Evolutionary conservation across 2,329 filamentous ascomycete genomes (phyloP).

Genomic region (Eutypa lata): DNA sequence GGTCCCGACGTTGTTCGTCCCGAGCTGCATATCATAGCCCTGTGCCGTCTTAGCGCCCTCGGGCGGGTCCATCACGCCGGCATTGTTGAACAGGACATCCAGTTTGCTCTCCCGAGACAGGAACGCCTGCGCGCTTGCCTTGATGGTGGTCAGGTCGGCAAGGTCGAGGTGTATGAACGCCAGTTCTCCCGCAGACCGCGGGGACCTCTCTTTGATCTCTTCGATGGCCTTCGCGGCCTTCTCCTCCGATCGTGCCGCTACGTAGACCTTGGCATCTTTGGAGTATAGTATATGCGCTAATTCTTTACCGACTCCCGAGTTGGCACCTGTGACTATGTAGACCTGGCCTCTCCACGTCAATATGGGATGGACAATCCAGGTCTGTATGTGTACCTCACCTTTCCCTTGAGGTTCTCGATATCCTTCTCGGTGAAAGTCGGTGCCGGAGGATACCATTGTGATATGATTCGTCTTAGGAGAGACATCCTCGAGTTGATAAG

Average conservation of each 20-base stretch:
- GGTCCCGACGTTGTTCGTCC: conserved; percentile 3
- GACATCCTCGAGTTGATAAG: background rate
- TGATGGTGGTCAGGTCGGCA: conserved; percentile 4
- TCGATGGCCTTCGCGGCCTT: background rate
- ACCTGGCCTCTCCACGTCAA: background rate
- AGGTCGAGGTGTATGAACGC: conserved; percentile 1
- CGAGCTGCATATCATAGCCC: conserved; percentile 4
- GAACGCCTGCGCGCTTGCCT: conserved; percentile 1
- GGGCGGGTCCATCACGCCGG: conserved; percentile 1
- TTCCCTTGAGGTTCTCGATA: background rate
- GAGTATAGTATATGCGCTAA: background rate
- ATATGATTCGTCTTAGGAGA: background rate
- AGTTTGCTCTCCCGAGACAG: conserved; percentile 2
- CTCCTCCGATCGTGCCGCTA: background rate
- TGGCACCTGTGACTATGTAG: background rate
- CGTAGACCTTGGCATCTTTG: background rate
- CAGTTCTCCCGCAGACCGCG: background rate
- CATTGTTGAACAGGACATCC: conserved; percentile 7
- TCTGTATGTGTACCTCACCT: background rate
- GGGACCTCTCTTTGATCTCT: background rate
- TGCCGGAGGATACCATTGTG: background rate
- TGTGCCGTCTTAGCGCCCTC: conserved; percentile 3
- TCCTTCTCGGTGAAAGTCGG: background rate
- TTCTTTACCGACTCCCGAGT: background rate
- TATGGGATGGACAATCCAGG: background rate